Percentiles rank a stretch among this genome's conserved stretches.
These are phyloP conservation scores for Helminthosporium solani DNA, from an alignment of 2,329 filamentous ascomycete species.

Conservation along the genomic window DNA sequence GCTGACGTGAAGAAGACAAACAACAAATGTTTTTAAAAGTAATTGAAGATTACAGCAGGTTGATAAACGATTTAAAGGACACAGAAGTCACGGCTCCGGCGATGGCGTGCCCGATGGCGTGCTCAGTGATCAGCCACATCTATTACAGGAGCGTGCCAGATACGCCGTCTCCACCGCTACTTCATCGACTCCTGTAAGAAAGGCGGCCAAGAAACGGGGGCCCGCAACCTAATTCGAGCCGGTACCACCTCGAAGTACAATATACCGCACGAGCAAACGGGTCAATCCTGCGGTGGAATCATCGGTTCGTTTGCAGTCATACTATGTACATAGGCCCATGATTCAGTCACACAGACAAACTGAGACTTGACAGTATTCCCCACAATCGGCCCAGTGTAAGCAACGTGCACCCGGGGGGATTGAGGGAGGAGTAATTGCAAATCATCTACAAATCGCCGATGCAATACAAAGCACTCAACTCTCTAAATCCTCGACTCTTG, in stretches of 20 bases:
- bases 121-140: background rate
- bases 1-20: no score
- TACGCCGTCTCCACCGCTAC: background rate
- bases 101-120: conserved; percentile 7
- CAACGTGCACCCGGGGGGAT: conserved; percentile 1
- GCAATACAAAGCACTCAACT: background rate
- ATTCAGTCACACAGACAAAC: conserved; percentile 1
- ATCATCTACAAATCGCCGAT: background rate
- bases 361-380: conserved; percentile 2
- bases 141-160: background rate
- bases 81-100: background rate
- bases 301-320: no score
- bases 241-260: background rate
- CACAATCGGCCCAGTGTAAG: conserved; percentile 1
- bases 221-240: background rate
- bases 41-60: background rate
- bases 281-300: background rate
- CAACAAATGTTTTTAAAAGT: no score
- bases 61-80: background rate
- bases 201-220: background rate
- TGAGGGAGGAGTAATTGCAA: background rate
- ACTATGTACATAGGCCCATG: no score
- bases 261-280: background rate
- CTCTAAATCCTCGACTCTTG: no score
- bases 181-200: background rate